Percentiles rank a stretch among this genome's conserved stretches.
Conservation (phyloP, 78 protist genomes). For the Dictyostelium capitatum region DNA sequence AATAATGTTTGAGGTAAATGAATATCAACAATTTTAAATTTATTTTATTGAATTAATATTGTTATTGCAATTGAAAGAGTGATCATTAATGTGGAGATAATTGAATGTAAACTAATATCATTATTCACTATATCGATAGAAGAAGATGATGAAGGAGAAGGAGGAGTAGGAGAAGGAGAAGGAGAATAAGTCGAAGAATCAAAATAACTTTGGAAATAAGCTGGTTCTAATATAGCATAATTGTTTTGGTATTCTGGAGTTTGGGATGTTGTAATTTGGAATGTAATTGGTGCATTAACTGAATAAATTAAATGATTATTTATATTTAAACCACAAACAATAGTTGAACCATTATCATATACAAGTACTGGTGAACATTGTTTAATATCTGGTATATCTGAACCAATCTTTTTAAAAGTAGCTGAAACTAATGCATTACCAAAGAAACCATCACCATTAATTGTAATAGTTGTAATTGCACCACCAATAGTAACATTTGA, state of each 20-base stretch:
- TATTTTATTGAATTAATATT: constrained; percentile 9
- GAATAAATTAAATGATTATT: not conserved
- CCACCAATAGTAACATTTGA: not conserved
- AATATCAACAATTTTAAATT: no score
- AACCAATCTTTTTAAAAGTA: not conserved
- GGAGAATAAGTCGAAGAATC: no score
- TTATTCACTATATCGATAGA: no score
- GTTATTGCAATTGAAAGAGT: not conserved
- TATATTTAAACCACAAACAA: not conserved
- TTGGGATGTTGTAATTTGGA: no score
- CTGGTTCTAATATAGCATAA: no score
- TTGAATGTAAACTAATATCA: not conserved
- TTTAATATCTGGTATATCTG: no score
- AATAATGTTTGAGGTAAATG: no score
- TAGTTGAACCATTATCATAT: no score
- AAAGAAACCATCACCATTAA: constrained; percentile 6
- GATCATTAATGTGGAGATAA: not conserved
- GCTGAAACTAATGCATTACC: not conserved
- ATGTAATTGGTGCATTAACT: not conserved
- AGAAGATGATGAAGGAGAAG: no score
- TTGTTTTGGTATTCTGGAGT: no score
- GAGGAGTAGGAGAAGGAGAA: no score
- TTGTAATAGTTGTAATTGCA: not conserved
- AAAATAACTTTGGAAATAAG: not conserved
- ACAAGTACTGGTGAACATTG: no score